phyloP scores from a whole-genome alignment of 2,329 filamentous ascomycete species.

The Pyricularia pennisetigena region DNA sequence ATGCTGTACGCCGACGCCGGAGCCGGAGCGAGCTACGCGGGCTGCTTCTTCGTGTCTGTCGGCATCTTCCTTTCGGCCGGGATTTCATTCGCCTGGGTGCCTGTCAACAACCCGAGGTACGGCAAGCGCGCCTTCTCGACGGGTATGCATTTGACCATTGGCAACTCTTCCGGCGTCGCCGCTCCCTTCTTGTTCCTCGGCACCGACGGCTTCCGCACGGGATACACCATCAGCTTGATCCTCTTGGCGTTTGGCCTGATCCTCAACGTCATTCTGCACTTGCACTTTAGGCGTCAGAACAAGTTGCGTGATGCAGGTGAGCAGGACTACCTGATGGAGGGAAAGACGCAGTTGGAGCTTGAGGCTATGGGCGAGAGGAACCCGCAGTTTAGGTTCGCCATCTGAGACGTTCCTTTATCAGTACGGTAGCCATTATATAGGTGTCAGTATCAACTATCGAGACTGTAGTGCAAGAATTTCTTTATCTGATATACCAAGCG shows the following conservation, averaged over 20 bases:
- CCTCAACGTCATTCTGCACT: slow-evolving; percentile 3
- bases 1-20: slow-evolving; percentile 47
- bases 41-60: slow-evolving; percentile 59
- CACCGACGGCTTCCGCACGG: slow-evolving; percentile 25
- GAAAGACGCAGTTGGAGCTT: slow-evolving; percentile 29
- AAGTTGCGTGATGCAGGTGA: slow-evolving; percentile 22
- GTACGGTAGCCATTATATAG: no score
- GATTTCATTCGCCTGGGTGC: slow-evolving; percentile 51
- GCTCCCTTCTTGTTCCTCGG: slow-evolving; percentile 25
- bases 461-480: no score
- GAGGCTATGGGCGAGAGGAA: slow-evolving; percentile 30
- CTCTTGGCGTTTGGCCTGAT: slow-evolving; percentile 8
- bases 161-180: slow-evolving; percentile 59
- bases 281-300: slow-evolving; percentile 24
- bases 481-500: no score
- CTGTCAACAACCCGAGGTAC: slow-evolving; percentile 58
- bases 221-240: slow-evolving; percentile 24
- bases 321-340: slow-evolving; percentile 29
- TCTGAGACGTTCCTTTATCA: background rate
- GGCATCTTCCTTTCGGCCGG: slow-evolving; percentile 52
- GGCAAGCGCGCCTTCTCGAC: slow-evolving; percentile 61
- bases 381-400: slow-evolving; percentile 20
- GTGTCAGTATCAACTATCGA: no score
- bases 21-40: slow-evolving; percentile 47
- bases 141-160: slow-evolving; percentile 54